Evolutionary conservation across 768 basidiomycete species (phyloP).

Genomic region (Agrocybe praecox): DNA sequence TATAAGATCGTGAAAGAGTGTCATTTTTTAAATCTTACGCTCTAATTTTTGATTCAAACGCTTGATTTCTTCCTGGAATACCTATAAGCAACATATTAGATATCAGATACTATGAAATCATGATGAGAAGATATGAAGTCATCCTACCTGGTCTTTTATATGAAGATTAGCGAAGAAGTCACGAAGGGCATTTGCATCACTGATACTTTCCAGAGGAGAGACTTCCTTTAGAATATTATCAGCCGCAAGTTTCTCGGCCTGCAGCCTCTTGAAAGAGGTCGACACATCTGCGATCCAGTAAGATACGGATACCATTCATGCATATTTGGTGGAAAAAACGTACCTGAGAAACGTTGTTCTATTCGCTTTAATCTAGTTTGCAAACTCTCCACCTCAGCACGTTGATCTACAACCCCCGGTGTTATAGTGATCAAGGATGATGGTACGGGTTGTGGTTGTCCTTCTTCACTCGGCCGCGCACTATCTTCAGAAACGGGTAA

Average conservation of each 20-base stretch:
- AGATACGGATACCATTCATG: background rate
- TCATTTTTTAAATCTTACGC: constrained; percentile 52
- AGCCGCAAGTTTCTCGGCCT: constrained; percentile 69
- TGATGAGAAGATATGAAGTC: background rate
- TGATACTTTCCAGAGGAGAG: constrained; percentile 68
- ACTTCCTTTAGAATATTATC: constrained; percentile 70
- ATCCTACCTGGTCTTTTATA: constrained; percentile 69
- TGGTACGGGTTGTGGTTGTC: background rate
- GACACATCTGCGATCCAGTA: constrained; percentile 63
- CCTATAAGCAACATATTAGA: constrained; percentile 34
- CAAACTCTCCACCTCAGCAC: constrained; percentile 52
- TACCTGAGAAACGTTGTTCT: constrained; percentile 80
- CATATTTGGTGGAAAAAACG: constrained; percentile 2
- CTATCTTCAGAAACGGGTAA: background rate
- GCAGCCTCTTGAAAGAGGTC: constrained; percentile 73
- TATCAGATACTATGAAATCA: background rate
- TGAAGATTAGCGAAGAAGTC: constrained; percentile 72
- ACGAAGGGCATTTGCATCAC: constrained; percentile 67
- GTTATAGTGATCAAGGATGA: background rate
- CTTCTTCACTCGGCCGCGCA: background rate
- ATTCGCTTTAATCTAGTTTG: constrained; percentile 69
- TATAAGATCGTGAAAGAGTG: background rate
- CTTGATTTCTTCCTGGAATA: constrained; percentile 78
- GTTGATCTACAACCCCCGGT: constrained; percentile 13
- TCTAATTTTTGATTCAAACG: constrained; percentile 72